These are phyloP conservation scores for Gossypium gossypioides DNA, from an alignment of 441 rosid genomes.

Conservation along the genomic window DNA sequence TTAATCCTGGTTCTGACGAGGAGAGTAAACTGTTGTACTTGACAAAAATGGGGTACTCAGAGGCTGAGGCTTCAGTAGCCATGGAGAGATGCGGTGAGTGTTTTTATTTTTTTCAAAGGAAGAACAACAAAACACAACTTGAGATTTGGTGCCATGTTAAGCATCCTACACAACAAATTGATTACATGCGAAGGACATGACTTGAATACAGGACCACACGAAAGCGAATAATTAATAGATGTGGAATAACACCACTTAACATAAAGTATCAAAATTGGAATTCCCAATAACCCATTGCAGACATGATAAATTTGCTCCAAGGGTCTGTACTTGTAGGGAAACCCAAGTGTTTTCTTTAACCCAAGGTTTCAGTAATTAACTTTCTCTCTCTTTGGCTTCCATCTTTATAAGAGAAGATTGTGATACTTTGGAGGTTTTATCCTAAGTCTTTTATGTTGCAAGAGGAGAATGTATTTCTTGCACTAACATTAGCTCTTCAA, in stretches of 20 bases:
- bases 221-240: neutral
- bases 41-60: constrained; percentile 59
- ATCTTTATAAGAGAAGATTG: neutral
- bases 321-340: neutral
- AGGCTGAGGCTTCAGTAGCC: constrained; percentile 61
- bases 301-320: neutral
- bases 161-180: neutral
- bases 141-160: neutral
- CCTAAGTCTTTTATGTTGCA: neutral
- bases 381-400: neutral
- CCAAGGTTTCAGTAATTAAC: neutral
- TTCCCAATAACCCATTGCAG: neutral
- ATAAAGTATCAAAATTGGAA: neutral
- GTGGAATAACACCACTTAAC: neutral
- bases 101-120: neutral
- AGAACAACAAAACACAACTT: neutral
- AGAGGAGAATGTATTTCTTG: neutral
- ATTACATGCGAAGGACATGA: neutral
- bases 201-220: neutral
- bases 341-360: neutral
- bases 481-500: neutral
- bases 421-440: neutral
- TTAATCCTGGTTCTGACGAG: constrained; percentile 25
- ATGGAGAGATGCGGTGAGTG: constrained; percentile 74
- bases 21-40: constrained; percentile 31